phyloP scores from a whole-genome alignment of 2,329 filamentous ascomycete genomes.

The Elsinoe ampelina region DNA sequence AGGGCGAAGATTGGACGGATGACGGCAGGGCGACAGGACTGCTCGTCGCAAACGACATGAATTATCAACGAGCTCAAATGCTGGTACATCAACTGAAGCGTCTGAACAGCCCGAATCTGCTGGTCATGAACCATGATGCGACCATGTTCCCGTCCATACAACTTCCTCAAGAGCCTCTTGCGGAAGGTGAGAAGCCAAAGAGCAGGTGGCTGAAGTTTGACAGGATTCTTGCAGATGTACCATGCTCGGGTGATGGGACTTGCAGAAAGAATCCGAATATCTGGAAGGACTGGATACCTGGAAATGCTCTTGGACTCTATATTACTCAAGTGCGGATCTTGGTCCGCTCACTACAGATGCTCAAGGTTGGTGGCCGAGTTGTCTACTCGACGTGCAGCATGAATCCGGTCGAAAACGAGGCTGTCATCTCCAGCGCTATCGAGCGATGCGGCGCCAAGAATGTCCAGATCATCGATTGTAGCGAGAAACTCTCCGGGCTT shows the following conservation, averaged over 20 bases:
- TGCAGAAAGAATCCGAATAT: conserved; percentile 85
- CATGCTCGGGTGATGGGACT: conserved; percentile 93
- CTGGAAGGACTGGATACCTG: conserved; percentile 91
- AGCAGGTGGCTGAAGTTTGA: conserved; percentile 88
- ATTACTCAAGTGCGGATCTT: conserved; percentile 81
- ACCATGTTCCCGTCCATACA: conserved; percentile 90
- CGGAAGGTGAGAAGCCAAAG: conserved; percentile 43
- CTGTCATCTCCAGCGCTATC: conserved; percentile 79
- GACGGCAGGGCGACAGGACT: conserved; percentile 83
- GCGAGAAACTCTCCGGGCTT: conserved; percentile 63
- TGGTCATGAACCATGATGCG: conserved; percentile 96
- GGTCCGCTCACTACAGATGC: conserved; percentile 84
- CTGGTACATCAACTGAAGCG: conserved; percentile 96
- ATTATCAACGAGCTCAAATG: conserved; percentile 96
- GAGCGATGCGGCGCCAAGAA: conserved; percentile 74
- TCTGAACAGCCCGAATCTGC: conserved; percentile 87
- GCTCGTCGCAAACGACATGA: conserved; percentile 88
- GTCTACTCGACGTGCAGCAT: conserved; percentile 98
- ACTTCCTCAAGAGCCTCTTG: conserved; percentile 51
- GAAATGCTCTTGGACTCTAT: conserved; percentile 79
- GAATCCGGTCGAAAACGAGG: conserved; percentile 97
- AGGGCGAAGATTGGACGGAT: conserved; percentile 51
- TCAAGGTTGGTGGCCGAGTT: conserved; percentile 87
- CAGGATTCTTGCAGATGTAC: conserved; percentile 89
- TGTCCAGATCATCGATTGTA: conserved; percentile 77